phyloP scores from a whole-genome alignment of 768 basidiomycete species.

The Fibroporia radiculosa region DNA sequence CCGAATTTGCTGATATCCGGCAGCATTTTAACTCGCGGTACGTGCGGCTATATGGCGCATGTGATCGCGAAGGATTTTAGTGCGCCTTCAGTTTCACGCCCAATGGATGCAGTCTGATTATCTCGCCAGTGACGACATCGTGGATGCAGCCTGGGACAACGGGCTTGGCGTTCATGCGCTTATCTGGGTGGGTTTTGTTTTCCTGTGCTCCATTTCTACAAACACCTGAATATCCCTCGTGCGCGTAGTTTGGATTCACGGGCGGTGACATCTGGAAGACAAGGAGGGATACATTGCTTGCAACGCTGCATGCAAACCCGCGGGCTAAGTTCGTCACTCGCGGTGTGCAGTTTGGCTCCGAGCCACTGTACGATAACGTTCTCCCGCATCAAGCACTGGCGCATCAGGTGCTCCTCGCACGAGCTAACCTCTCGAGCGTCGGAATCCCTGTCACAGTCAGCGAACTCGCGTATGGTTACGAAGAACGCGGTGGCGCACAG shows the following conservation, averaged over 20 bases:
- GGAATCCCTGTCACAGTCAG: constrained; percentile 19
- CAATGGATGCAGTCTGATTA: constrained; percentile 12
- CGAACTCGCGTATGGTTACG: constrained; percentile 21
- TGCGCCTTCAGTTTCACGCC: constrained; percentile 11
- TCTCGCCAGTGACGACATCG: constrained; percentile 41
- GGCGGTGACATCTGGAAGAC: constrained; percentile 17
- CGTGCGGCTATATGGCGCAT: constrained; percentile 42
- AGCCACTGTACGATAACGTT: constrained; percentile 18
- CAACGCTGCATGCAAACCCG: constrained; percentile 20
- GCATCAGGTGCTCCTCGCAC: constrained; percentile 17
- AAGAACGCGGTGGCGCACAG: constrained; percentile 20
- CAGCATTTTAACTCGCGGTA: constrained; percentile 56
- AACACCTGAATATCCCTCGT: neutral
- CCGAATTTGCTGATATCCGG: constrained; percentile 55
- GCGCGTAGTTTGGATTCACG: constrained; percentile 23
- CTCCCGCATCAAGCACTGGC: constrained; percentile 16
- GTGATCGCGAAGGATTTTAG: constrained; percentile 34
- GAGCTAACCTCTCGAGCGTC: constrained; percentile 17
- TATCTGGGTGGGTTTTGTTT: constrained; percentile 48
- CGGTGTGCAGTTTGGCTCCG: constrained; percentile 20
- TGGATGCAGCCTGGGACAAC: constrained; percentile 62
- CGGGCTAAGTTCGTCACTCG: constrained; percentile 19
- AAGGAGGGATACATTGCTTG: constrained; percentile 20
- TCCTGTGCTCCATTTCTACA: neutral
- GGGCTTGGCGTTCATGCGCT: constrained; percentile 67